Base-by-base conservation (phyloP, 2,329 filamentous ascomycete genomes). In the Chaetoscypha palmicola region DNA sequence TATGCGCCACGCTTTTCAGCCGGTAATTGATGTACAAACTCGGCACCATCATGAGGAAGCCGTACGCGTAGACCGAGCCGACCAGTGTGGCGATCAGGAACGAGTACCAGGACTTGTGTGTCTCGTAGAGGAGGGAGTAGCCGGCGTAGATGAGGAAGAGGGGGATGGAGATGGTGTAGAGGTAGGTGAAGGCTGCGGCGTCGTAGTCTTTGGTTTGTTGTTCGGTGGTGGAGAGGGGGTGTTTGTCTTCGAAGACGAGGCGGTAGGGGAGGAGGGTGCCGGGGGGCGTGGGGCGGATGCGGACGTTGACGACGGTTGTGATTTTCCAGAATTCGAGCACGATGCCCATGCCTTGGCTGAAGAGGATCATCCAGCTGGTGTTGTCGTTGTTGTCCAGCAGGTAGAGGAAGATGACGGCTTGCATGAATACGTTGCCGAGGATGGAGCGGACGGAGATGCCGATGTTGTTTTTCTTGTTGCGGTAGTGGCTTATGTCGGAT, bases 401-500 rank as follows among this genome's bases (percentile, higher is more conserved):
- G 67, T 98, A 98, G 35, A 98, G 74, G 76, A 98, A 94, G 66
- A 98, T 96, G 60, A 97, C 76, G 5, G 76, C 66, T 66, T 98
- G 92, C 92, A 98, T 98, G 65, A 97, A 90, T 50, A 97, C 90
- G 60, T 97, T 98, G 63, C 87, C 89, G 45, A 98, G 72, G 60
- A 98, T 98, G 23, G 91, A 94, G 45, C 92, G 88, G 48, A 98
- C 85, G 1, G 90, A 96, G 35, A 95, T 94, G 51, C 92, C 92
- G 21, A 98, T 86, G 47, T 95, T 92, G 69, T 97, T 94, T 74
- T 98, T 98, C 83, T 98, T 98, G 73, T 97, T 96, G 62, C 90
- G 87, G 79, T 92, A 98, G 68, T 98, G 92, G 38, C 89, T 81
- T 63, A 98, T 95, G 63, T 98, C 92, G 62, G 85, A 95, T 60